Evolutionary conservation across 192 early-diverging fungal genomes (phyloP), one percentile per base, ranked within the genome.

Genomic region (Helicostylum pulchrum): DNA sequence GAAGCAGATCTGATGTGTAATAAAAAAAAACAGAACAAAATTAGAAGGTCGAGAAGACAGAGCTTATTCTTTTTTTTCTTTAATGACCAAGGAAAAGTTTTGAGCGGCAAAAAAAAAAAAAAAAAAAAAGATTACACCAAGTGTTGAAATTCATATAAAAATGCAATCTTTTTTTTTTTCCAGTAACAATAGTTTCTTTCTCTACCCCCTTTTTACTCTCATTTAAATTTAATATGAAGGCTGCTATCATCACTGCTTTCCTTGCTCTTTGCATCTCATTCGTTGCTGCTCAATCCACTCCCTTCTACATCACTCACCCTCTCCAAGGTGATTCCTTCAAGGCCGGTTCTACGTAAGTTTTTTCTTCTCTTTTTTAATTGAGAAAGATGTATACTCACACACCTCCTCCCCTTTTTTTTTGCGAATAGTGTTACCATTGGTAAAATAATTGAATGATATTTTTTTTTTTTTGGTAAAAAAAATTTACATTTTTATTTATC

Each of bases 271-370:
- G 62, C 14, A 47, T 62, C 20, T 51, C 65, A 21, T 31, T 47
- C 7, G 58, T 30, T 9, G 55, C 62, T 32, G 56, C 68, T 47
- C 64, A 66, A n/a, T 31, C 45, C 30, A 58, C 57, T 17, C 34
- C 65, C 21, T 73, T 67, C 54, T 73, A 73, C 31, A 59, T 73
- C 48, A 73, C 71, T 15, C 15, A 47, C 17, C 71, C 71, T 19
- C 45, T 73, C 46, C 48, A 49, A 39, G 65, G 65, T 20, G 67
- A 46, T 53, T 21, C 3, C 26, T 67, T 56, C 19, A 64, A 30
- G 10, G 65, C 71, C 52, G 70, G 70, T 15, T n/a, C 46, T 17
- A 44, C 20, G 70, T 72, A 62, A 54, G 64, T 48, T 10, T 7
- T 23, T 36, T 11, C n/a, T 4, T 23, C 43, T 36, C 60, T 21